These are phyloP conservation scores for Pichia kluyveri DNA, from an alignment of 805 yeast genomes.

Conservation along the genomic window DNA sequence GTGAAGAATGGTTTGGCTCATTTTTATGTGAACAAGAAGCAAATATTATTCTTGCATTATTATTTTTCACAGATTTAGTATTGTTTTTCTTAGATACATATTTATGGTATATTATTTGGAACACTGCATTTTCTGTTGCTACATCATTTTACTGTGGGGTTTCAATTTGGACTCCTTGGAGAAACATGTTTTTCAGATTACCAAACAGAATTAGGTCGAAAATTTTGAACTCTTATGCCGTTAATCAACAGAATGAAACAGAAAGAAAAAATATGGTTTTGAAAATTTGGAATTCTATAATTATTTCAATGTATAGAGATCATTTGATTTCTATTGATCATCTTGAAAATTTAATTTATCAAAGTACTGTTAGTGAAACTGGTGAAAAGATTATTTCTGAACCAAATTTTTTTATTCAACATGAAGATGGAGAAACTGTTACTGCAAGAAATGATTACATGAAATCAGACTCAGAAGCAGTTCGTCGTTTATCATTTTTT, in stretches of 20 bases:
- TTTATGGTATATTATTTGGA: conserved; percentile 79
- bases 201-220: conserved; percentile 73
- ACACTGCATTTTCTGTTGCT: conserved; percentile 62
- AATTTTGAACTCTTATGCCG: conserved; percentile 38
- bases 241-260: conserved; percentile 23
- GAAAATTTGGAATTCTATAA: conserved; percentile 77
- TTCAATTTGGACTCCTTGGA: conserved; percentile 86
- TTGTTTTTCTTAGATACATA: conserved; percentile 76
- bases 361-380: conserved; percentile 30
- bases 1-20: conserved; percentile 48
- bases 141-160: conserved; percentile 63
- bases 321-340: conserved; percentile 69
- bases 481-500: conserved; percentile 75
- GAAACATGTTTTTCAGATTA: conserved; percentile 63
- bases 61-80: conserved; percentile 53
- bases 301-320: conserved; percentile 74
- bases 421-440: conserved; percentile 51
- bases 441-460: conserved; percentile 45
- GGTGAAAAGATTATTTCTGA: conserved; percentile 44
- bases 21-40: conserved; percentile 51
- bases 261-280: conserved; percentile 51
- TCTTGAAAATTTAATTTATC: conserved; percentile 56
- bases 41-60: conserved; percentile 40
- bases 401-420: conserved; percentile 73
- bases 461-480: conserved; percentile 64